phyloP scores from a whole-genome alignment of 2,329 filamentous ascomycete species.

The Stylonectria norvegica region DNA sequence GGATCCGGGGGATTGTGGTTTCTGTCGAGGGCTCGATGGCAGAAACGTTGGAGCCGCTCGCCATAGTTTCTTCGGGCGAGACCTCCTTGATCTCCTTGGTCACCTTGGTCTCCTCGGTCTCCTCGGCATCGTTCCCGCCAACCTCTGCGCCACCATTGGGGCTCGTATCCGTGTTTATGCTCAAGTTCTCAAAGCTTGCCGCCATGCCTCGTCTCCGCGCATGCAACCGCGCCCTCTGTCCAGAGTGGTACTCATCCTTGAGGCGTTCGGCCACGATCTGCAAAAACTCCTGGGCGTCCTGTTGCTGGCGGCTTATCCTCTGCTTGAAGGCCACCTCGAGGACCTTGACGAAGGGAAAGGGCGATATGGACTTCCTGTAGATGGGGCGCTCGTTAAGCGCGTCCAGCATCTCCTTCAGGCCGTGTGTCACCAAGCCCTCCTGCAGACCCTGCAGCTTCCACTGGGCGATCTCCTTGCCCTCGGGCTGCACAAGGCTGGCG shows the following conservation, averaged over 20 bases:
- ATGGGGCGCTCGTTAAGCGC: conserved; percentile 89
- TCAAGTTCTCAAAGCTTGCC: conserved; percentile 10
- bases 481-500: conserved; percentile 53
- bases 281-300: conserved; percentile 96
- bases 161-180: conserved; percentile 19
- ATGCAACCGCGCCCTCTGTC: conserved; percentile 65
- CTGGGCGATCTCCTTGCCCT: conserved; percentile 44
- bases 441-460: conserved; percentile 70
- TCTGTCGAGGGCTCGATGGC: conserved; percentile 24
- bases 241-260: conserved; percentile 91
- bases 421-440: conserved; percentile 76
- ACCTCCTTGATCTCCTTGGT: conserved; percentile 8
- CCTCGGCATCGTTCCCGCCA: no score
- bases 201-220: conserved; percentile 38
- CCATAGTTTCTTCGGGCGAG: conserved; percentile 8
- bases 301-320: conserved; percentile 88
- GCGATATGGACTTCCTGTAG: conserved; percentile 89
- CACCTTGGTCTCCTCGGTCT: no score
- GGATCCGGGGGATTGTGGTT: conserved; percentile 17
- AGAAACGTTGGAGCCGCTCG: conserved; percentile 11
- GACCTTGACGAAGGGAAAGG: conserved; percentile 75
- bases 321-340: conserved; percentile 85
- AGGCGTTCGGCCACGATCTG: conserved; percentile 90
- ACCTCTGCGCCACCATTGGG: conserved; percentile 16
- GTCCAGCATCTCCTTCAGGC: conserved; percentile 89